phyloP scores from a whole-genome alignment of 495 filamentous ascomycete species.

The Aspergillus conjunctus region DNA sequence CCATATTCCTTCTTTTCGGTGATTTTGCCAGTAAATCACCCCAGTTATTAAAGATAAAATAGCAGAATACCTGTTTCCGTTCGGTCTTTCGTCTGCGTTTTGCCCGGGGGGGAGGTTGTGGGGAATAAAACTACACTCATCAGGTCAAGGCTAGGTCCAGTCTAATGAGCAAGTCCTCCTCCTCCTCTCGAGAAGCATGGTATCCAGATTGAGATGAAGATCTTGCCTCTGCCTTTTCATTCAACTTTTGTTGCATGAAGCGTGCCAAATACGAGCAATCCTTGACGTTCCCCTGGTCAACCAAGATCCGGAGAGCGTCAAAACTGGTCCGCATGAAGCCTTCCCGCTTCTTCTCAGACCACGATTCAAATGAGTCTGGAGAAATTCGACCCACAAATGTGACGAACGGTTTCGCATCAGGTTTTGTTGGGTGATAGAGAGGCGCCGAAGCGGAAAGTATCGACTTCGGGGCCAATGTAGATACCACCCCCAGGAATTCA shows the following conservation, averaged over 20 bases:
- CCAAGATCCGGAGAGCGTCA: slow-evolving; percentile 40
- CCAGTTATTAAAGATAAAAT: background rate
- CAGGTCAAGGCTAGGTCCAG: slow-evolving; percentile 36
- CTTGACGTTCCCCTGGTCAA: slow-evolving; percentile 33
- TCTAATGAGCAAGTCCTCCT: slow-evolving; percentile 32
- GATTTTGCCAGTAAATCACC: background rate
- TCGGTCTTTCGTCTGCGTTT: background rate
- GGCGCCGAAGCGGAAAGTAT: slow-evolving; percentile 30
- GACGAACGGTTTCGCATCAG: slow-evolving; percentile 37
- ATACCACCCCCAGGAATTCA: slow-evolving; percentile 31
- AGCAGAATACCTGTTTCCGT: background rate
- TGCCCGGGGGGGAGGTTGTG: background rate
- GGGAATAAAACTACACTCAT: slow-evolving; percentile 17
- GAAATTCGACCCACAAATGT: slow-evolving; percentile 27
- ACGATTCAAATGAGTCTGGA: slow-evolving; percentile 22
- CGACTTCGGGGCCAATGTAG: slow-evolving; percentile 28
- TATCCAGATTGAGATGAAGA: slow-evolving; percentile 9
- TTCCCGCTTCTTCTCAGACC: slow-evolving; percentile 27
- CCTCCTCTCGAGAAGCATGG: slow-evolving; percentile 24
- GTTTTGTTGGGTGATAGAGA: slow-evolving; percentile 41
- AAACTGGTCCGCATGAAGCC: slow-evolving; percentile 34
- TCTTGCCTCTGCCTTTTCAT: slow-evolving; percentile 23
- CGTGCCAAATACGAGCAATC: slow-evolving; percentile 36
- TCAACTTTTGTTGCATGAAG: slow-evolving; percentile 36
- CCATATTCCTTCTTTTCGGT: background rate